These are phyloP conservation scores for Fraxinus floribunda DNA, from an alignment of 305 asterid genomes.

Conservation along the genomic window DNA sequence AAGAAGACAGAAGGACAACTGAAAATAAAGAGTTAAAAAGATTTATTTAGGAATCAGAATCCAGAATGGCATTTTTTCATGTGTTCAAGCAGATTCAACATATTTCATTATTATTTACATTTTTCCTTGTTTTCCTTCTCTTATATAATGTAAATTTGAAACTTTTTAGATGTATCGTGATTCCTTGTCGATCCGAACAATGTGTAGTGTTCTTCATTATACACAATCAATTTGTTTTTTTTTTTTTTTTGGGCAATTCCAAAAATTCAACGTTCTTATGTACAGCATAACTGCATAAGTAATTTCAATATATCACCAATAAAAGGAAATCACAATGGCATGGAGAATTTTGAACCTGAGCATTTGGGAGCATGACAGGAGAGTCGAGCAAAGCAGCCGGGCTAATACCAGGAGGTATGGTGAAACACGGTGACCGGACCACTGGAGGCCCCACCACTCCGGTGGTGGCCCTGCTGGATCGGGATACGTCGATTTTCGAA, in stretches of 20 bases:
- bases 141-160: background rate
- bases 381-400: slow-evolving; percentile 77
- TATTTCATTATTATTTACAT: background rate
- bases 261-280: background rate
- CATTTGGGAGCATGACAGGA: slow-evolving; percentile 59
- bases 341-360: slow-evolving; percentile 36
- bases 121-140: background rate
- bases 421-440: slow-evolving; percentile 37
- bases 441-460: background rate
- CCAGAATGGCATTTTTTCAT: background rate
- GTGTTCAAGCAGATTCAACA: background rate
- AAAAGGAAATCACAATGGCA: background rate
- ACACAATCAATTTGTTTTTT: background rate
- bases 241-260: background rate
- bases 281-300: background rate
- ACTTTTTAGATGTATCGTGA: background rate
- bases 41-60: background rate
- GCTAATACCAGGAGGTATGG: slow-evolving; percentile 65
- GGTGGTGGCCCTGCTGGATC: background rate
- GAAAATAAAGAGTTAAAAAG: background rate
- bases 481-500: slow-evolving; percentile 24
- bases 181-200: background rate
- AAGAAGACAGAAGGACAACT: no score
- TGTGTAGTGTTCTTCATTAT: background rate
- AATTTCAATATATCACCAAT: background rate